Base-by-base conservation (phyloP, 352 stramenopile genomes). In the Phytophthora lateralis region DNA sequence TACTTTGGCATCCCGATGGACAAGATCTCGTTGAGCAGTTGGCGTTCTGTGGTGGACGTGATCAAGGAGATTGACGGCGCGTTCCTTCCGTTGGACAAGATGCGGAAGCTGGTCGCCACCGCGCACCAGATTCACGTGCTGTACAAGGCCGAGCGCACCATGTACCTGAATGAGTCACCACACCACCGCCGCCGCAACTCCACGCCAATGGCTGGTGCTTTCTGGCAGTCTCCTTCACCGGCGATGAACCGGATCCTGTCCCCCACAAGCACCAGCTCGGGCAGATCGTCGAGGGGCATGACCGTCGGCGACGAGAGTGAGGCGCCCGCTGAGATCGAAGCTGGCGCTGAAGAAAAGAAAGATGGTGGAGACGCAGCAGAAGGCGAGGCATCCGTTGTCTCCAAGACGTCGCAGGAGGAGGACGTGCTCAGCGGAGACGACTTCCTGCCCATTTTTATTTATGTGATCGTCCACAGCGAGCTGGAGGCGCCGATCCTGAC, bases 361-460 rank as follows among this genome's bases (percentile, higher is more conserved):
- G 8, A 61, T 21, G 52, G 27, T 47, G 48, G 55, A 8, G 44
- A 63, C 12, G 29, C 11, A 20, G 38, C 35, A 27, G 34, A 62
- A 24, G 54, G 43, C 11, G 69, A 69, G 3, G 20, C 45, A 10
- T 56, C 56, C 14, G 35, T n/a, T 3, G 41, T 26, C 37, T 34
- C 34, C 37, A 61, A 77, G 35, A 62, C 45, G 38, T 15, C 4
- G 7, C 54, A 65, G 39, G 64, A 89, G 27, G 80, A 90, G 20
- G 81, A 92, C 50, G 80, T 91, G 49, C 71, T 95, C 35, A 93
- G 83, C 46, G 86, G 84, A 32, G 86, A 93, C 71, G 85, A 93
- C 65, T 93, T 95, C 57, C 60, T 95, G 65, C 84, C 84, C 42
- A 93, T 95, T 68, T 93, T 95, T 76, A 90, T 95, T 73, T 93